Base-by-base conservation (phyloP, 2,329 filamentous ascomycete species). In the Ramularia collo-cygni region DNA sequence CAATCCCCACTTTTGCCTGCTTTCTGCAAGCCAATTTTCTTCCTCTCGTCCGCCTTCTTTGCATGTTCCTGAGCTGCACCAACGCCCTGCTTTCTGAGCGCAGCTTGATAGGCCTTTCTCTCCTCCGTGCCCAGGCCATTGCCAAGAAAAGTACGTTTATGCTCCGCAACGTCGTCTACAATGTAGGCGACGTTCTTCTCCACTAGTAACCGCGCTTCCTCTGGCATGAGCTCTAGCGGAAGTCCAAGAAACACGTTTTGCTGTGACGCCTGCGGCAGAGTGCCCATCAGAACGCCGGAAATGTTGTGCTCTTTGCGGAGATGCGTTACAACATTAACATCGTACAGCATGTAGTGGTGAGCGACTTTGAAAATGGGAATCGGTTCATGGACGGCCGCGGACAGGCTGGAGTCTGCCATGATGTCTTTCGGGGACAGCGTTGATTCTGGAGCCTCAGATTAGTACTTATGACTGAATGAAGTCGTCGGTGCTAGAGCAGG, bases 221-320 rank as follows among this genome's bases (percentile, higher is more conserved):
- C 92, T 2, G 86, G 82, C 69, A 92, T 85, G 31, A 98, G 72
- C 68, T 95, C 84, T 17, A 96, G 68, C 2, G 92, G 92, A 35
- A 96, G 68, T 32, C 89, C 86, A 43, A 90, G 76, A 60, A 96
- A 96, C 42, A 95, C 76, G 66, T 95, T 96, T 65, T 98, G 92
- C 54, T 93, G 90, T 4, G 89, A 88, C 42, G 87, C 82, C 64
- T 96, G 89, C 2, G 92, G 90, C 19, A 95, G 79, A 6, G 85
- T 89, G 42, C 92, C 92, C 44, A 85, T 81, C 40, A 95, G 73
- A 21, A 92, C 83, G 48, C 88, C 88, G 57, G 84, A 89, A 55
- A 95, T 87, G 61, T 86, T 81, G 67, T 95, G 77, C 54, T 79
- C 71, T 47, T 85, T 79, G 51, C 92, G 84, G 47, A 95, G 72